These are phyloP conservation scores for Symbiotaphrina buchneri DNA, from an alignment of 495 filamentous ascomycete genomes.

Conservation along the genomic window DNA sequence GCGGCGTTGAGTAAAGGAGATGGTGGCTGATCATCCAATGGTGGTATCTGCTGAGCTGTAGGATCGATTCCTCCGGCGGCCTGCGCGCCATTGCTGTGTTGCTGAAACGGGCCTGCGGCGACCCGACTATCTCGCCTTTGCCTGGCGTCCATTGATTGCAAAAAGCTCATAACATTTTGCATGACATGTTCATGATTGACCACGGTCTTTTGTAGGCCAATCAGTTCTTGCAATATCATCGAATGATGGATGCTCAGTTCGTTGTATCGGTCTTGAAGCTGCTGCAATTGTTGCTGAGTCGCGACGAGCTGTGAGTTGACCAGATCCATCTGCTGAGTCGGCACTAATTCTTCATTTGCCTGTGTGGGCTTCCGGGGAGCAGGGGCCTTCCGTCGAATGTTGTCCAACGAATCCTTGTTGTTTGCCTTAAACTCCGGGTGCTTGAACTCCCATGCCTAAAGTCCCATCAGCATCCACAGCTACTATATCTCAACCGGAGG, in stretches of 20 bases:
- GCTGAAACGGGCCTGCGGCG: slow-evolving; percentile 2
- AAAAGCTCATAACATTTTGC: slow-evolving; percentile 48
- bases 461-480: slow-evolving; percentile 5
- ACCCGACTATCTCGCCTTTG: slow-evolving; percentile 24
- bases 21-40: slow-evolving; percentile 46
- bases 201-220: slow-evolving; percentile 74
- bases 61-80: slow-evolving; percentile 10
- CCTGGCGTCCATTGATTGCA: slow-evolving; percentile 41
- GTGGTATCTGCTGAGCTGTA: slow-evolving; percentile 13
- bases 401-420: slow-evolving; percentile 90
- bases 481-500: no score
- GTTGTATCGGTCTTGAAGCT: slow-evolving; percentile 62
- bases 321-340: slow-evolving; percentile 73
- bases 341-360: slow-evolving; percentile 44
- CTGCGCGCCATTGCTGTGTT: neutral
- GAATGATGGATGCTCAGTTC: slow-evolving; percentile 71
- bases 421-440: slow-evolving; percentile 92
- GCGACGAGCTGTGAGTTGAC: slow-evolving; percentile 74
- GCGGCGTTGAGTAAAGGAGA: slow-evolving; percentile 76
- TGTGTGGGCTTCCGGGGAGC: slow-evolving; percentile 60
- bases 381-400: slow-evolving; percentile 88
- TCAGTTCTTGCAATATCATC: slow-evolving; percentile 67
- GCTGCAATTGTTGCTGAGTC: slow-evolving; percentile 78
- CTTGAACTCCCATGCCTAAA: slow-evolving; percentile 90
- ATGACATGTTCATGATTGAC: slow-evolving; percentile 62